phyloP scores from a whole-genome alignment of 805 yeast species.

The Ogataea neopini region DNA sequence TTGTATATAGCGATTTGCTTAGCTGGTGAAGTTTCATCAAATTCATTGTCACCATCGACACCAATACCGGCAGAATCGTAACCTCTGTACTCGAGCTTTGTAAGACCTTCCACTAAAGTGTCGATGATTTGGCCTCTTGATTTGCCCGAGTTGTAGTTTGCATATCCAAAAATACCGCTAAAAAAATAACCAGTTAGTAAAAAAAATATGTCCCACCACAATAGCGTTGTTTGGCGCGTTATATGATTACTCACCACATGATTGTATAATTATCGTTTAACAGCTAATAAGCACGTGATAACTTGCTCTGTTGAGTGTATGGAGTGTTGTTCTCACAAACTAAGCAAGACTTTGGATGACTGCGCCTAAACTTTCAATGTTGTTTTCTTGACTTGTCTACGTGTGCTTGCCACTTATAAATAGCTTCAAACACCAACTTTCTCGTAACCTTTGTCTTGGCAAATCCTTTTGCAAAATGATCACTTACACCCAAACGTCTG shows the following conservation, averaged over 20 bases:
- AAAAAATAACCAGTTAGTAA: neutral
- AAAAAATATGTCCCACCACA: neutral
- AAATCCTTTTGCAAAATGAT: neutral
- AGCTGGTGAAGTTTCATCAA: slow-evolving; percentile 36
- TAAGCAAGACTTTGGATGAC: neutral
- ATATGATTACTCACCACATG: slow-evolving; percentile 17
- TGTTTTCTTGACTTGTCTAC: neutral
- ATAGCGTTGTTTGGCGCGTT: neutral
- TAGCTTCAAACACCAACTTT: neutral
- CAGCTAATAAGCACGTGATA: neutral
- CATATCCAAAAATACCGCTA: slow-evolving; percentile 97
- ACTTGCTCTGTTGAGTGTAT: neutral
- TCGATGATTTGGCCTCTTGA: slow-evolving; percentile 90
- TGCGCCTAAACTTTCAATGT: neutral
- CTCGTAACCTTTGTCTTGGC: neutral
- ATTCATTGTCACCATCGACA: slow-evolving; percentile 76
- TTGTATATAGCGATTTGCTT: slow-evolving; percentile 73
- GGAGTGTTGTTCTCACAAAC: neutral
- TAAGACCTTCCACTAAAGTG: slow-evolving; percentile 82
- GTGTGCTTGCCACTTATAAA: slow-evolving; percentile 4
- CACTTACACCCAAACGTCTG: slow-evolving; percentile 1
- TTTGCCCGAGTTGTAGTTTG: slow-evolving; percentile 90
- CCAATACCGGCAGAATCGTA: slow-evolving; percentile 98
- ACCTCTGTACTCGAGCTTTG: slow-evolving; percentile 93
- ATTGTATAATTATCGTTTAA: neutral